Evolutionary conservation across 177 flowering plant genomes (phyloP), one percentile per base, ranked within the genome.

Genomic region (Tripterygium wilfordii): DNA sequence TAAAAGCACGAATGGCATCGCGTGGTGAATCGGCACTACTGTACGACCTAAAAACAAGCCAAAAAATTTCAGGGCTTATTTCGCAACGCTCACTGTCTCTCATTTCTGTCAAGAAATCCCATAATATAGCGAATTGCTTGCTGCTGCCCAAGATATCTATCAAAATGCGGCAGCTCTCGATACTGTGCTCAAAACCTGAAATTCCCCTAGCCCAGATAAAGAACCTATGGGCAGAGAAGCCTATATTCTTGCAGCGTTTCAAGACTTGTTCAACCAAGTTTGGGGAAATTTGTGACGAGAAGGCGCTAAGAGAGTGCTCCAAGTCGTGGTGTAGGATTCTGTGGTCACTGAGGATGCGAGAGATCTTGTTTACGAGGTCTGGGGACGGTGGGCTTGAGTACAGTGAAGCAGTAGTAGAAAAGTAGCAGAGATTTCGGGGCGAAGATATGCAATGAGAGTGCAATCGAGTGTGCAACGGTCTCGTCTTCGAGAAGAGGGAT

Each of bases 171-270:
- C 68, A 68, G 63, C 78, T 77, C 3, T 71, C 71, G 15, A 8
- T 36, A 25, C 77, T 80, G 49, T 71, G 95, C 37, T 49, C 31
- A 48, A 85, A 85, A 40, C 65, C 70, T 2, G 84, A 76, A 17
- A 74, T 60, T 12, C 45, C 45, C 27, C 57, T 64, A 9, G 98
- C 86, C 96, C 95, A 88, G 3, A 74, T 56, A 29, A 85, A 88
- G 77, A 91, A 85, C n/a, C 95, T 76, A 61, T 85, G 85, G 10
- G 88, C 83, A 2, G 98, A 62, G 49, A 79, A 70, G 0, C 82
- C 88, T 13, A 92, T 85, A 62, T 77, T 65, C 24, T 71, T 85
- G 66, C 95, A 83, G 35, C 95, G 62, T 59, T 88, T 92, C 21
- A 92, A 46, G 14, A 85, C 91, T 32, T 85, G 95, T 25, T 85